Base-by-base conservation (phyloP, 257 asterid species). In the Rhazya stricta region DNA sequence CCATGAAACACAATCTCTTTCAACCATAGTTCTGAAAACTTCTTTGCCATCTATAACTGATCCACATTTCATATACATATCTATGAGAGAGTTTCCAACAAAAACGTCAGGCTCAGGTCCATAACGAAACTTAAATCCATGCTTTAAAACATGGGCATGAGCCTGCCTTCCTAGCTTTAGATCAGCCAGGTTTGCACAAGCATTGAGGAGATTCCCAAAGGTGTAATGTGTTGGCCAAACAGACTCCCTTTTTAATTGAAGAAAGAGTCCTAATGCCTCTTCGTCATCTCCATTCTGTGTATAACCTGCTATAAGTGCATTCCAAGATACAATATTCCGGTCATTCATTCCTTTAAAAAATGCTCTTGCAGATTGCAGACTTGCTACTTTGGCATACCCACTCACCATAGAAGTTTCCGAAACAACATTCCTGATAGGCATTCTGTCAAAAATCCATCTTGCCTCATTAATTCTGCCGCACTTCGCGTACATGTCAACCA, bases 41-140 rank as follows among this genome's bases (percentile, higher is more conserved):
- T 57, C 45, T 37, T 43, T 79, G 46, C 75, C 79, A 30, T 51
- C 82, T 43, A 53, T 57, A 45, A 79, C 75, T 67, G 73, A 65
- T 43, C 79, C 82, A 68, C 82, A 79, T 74, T 79, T 79, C 72
- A 76, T 73, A 57, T 79, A 79, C 82, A 79, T 79, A 76, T 79
- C 82, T 73, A 74, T 79, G 21, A 79, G 82, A 56, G 82, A 67
- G 60, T 76, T 79, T 67, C 82, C 82, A 34, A 79, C 82, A 43
- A 79, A 71, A 67, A 79, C 69, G 46, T 79, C 82, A 23, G 67
- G n/a, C 66, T 30, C 79, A 2, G 66, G 67, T 29, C 76, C 82
- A 68, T 36, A n/a, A 68, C 57, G 67, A 54, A 68, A 56, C 65
- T 34, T 42, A 65, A 79, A 71, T 23, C 75, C 75, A 16, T 71